These are phyloP conservation scores for Colletotrichum tabaci DNA, from an alignment of 2,329 filamentous ascomycete genomes.

Conservation along the genomic window DNA sequence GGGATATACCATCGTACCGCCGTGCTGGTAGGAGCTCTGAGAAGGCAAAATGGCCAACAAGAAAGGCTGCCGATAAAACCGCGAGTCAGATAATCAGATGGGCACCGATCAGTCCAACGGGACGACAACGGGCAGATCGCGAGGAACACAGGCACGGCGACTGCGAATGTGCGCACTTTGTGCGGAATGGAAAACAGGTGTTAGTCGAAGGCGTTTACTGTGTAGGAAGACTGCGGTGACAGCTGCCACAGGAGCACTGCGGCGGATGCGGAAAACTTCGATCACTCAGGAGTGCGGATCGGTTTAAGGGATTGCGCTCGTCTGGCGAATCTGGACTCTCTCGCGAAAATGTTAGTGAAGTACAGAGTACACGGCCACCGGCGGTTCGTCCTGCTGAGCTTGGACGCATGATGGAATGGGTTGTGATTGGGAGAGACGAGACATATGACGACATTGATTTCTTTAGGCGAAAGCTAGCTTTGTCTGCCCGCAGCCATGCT, in stretches of 20 bases:
- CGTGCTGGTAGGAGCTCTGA: neutral
- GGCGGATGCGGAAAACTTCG: conserved; percentile 10
- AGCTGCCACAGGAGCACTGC: no score
- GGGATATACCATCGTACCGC: neutral
- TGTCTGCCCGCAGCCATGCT: neutral
- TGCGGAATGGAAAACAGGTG: neutral
- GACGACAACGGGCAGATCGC: conserved; percentile 26
- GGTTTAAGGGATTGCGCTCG: conserved; percentile 13
- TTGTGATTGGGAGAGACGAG: conserved; percentile 3
- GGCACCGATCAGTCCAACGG: conserved; percentile 17
- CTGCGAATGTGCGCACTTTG: neutral
- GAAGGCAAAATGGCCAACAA: neutral
- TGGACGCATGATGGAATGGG: neutral
- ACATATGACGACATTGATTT: conserved; percentile 38
- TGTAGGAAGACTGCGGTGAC: no score
- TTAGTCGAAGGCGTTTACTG: neutral
- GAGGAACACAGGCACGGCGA: neutral
- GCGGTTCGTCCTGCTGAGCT: conserved; percentile 21
- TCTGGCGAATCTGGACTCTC: neutral
- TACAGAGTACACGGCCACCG: neutral
- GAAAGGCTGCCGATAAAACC: conserved; percentile 4
- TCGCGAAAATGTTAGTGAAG: neutral
- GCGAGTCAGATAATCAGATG: neutral
- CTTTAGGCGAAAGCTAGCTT: neutral
- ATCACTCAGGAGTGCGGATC: conserved; percentile 7